These are phyloP conservation scores for Leishmania braziliensis DNA, from an alignment of 208 protist genomes.

Conservation along the genomic window DNA sequence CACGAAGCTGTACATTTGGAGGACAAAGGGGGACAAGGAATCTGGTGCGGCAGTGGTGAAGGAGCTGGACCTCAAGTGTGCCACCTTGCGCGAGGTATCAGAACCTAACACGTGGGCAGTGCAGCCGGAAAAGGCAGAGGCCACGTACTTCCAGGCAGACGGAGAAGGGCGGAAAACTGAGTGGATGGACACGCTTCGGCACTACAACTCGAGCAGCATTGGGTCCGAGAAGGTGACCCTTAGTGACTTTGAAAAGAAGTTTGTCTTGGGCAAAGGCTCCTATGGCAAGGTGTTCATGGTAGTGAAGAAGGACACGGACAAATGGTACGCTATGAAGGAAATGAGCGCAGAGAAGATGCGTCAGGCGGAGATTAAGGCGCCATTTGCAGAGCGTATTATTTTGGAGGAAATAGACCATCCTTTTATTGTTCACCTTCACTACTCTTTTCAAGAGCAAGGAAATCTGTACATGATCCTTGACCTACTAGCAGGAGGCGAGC, in stretches of 20 bases:
- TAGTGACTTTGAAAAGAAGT: constrained; percentile 87
- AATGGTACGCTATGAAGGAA: constrained; percentile 93
- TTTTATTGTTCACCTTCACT: constrained; percentile 95
- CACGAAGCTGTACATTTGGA: constrained; percentile 73
- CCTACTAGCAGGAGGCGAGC: constrained; percentile 91
- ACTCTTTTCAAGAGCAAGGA: constrained; percentile 94
- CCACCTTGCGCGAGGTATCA: constrained; percentile 31
- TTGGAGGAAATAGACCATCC: constrained; percentile 93
- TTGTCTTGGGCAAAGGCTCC: constrained; percentile 91
- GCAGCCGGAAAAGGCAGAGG: constrained; percentile 26
- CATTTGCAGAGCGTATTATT: constrained; percentile 88
- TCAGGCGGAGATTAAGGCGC: constrained; percentile 33
- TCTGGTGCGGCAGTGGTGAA: constrained; percentile 34
- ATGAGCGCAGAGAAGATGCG: constrained; percentile 82
- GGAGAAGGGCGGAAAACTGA: constrained; percentile 40
- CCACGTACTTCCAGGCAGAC: constrained; percentile 37
- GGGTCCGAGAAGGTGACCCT: constrained; percentile 63
- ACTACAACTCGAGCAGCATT: constrained; percentile 36
- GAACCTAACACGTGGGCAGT: constrained; percentile 32
- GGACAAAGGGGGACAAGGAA: constrained; percentile 40
- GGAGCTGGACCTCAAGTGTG: constrained; percentile 55
- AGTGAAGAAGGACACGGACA: constrained; percentile 77
- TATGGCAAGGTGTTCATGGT: constrained; percentile 94
- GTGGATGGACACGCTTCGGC: constrained; percentile 44
- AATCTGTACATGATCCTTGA: constrained; percentile 94